These are phyloP conservation scores for Coemansia reversa DNA, from an alignment of 192 early-diverging fungal species.

Conservation along the genomic window DNA sequence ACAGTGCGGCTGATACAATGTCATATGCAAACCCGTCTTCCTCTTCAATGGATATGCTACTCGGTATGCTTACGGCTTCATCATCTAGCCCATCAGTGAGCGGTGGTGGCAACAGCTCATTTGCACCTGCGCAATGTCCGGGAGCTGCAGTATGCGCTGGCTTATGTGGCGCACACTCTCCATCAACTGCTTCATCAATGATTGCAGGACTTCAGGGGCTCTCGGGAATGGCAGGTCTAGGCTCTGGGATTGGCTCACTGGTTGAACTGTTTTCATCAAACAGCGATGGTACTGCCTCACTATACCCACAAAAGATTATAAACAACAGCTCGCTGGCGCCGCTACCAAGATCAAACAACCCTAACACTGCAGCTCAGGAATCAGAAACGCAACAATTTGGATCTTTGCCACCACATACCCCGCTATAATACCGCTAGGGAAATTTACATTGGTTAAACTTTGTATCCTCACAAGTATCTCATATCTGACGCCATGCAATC, in stretches of 20 bases:
- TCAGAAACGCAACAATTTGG: conserved; percentile 28
- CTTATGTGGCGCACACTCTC: conserved; percentile 29
- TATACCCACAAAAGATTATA: conserved; percentile 46
- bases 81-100: neutral
- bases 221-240: conserved; percentile 37
- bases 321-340: conserved; percentile 38
- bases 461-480: neutral
- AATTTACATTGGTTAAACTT: neutral
- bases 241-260: conserved; percentile 27
- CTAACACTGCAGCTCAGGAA: neutral
- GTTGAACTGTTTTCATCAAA: conserved; percentile 35
- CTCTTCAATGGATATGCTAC: conserved; percentile 26
- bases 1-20: neutral
- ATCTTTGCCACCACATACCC: conserved; percentile 35
- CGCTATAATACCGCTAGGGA: conserved; percentile 3
- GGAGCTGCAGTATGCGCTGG: conserved; percentile 24
- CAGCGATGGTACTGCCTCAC: conserved; percentile 15
- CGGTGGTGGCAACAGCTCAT: neutral
- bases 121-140: conserved; percentile 12
- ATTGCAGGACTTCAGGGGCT: conserved; percentile 21
- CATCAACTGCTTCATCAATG: conserved; percentile 22
- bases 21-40: neutral
- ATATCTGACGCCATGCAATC: too few species aligned
- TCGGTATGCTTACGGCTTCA: conserved; percentile 16
- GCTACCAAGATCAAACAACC: neutral